Conservation (phyloP, 1,284 basidiomycete species). For the Mycena sp. region DNA sequence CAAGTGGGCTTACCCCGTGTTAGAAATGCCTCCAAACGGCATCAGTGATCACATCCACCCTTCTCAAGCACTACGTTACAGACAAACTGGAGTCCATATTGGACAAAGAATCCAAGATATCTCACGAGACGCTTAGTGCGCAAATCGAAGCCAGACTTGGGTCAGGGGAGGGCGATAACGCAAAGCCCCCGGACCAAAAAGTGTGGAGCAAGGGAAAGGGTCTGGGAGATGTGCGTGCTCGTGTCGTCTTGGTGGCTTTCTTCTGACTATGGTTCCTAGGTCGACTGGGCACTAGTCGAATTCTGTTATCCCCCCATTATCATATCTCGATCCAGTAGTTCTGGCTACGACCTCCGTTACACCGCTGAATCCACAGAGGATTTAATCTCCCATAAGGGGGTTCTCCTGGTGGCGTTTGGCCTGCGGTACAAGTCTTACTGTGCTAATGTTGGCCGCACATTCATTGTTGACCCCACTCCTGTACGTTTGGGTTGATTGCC, state of each 20-base stretch:
- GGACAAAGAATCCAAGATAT: conserved; percentile 90
- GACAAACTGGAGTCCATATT: conserved; percentile 91
- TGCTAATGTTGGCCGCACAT: conserved; percentile 91
- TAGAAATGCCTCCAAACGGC: conserved; percentile 85
- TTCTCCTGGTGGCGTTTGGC: conserved; percentile 89
- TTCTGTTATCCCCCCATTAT: conserved; percentile 97
- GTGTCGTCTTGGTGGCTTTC: conserved; percentile 10
- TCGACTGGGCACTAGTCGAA: conserved; percentile 90
- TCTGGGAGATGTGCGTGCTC: conserved; percentile 70
- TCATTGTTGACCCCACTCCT: conserved; percentile 93
- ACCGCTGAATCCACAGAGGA: conserved; percentile 89
- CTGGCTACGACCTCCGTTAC: conserved; percentile 89
- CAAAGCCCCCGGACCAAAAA: conserved; percentile 88
- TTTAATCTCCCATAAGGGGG: conserved; percentile 89
- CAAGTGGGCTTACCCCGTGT: conserved; percentile 22
- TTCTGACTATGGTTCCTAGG: conserved; percentile 50
- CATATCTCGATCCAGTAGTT: conserved; percentile 86
- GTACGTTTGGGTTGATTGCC: conserved; percentile 38
- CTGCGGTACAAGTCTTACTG: conserved; percentile 95
- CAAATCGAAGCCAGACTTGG: conserved; percentile 90
- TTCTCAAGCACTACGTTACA: conserved; percentile 89
- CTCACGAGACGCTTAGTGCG: conserved; percentile 86
- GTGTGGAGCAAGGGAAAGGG: conserved; percentile 86
- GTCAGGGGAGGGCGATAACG: conserved; percentile 78
- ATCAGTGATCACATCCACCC: conserved; percentile 84